Percentiles rank a stretch among this genome's conserved stretches.
Conservation (phyloP, 2,329 filamentous ascomycete genomes). For the Apiospora aurea region DNA sequence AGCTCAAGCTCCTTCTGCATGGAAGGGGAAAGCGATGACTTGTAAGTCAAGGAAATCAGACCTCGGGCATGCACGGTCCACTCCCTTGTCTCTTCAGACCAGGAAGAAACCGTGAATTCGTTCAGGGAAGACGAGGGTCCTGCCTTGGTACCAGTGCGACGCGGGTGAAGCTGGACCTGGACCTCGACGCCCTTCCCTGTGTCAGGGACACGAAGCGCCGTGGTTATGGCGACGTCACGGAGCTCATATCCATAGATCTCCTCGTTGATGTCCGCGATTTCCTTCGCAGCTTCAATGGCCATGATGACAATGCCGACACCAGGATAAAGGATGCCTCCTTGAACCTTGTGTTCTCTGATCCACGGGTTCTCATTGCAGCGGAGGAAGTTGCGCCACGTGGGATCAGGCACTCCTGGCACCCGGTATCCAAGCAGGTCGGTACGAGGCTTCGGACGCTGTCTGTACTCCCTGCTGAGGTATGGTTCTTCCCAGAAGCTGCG, state of each 20-base stretch:
- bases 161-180: not conserved
- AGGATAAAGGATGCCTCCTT: constrained; percentile 58
- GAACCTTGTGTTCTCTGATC: constrained; percentile 59
- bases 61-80: not conserved
- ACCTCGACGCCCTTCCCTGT: constrained; percentile 12
- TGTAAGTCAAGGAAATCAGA: not conserved
- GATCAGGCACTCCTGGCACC: constrained; percentile 50
- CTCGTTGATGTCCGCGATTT: not conserved
- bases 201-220: not conserved
- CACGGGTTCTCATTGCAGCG: constrained; percentile 58
- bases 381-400: constrained; percentile 57
- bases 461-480: constrained; percentile 50
- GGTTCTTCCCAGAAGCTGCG: constrained; percentile 62
- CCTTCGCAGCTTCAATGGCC: constrained; percentile 45
- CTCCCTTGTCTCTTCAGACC: not conserved
- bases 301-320: constrained; percentile 58
- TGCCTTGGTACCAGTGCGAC: not conserved
- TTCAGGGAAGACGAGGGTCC: not conserved
- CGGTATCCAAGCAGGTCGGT: constrained; percentile 59
- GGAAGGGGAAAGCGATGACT: not conserved
- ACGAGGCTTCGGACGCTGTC: constrained; percentile 52
- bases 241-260: constrained; percentile 7
- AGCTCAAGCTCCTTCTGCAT: not conserved
- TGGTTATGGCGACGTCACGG: not conserved
- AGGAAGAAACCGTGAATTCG: not conserved